Evolutionary conservation across 139 green algal species (phyloP), one percentile per base, ranked within the genome.

Genomic region (Chlamydomonas sp.): DNA sequence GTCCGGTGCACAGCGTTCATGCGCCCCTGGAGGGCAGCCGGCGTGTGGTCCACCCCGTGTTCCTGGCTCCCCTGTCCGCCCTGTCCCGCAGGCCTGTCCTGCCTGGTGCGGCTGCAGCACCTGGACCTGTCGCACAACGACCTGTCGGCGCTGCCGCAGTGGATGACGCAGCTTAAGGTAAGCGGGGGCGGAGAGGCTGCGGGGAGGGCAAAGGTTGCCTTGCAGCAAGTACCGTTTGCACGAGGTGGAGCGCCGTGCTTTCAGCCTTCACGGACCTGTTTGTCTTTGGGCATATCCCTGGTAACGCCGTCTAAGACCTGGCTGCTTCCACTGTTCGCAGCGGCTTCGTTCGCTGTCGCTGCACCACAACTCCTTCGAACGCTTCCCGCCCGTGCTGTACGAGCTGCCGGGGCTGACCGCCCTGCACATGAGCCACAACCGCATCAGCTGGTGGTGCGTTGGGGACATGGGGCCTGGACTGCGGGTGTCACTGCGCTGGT

Each of bases 361-460:
- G 57, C 80, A 86, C 67, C 80, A 86, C 60, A 86, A 86, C 60
- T 78, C 58, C 20, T 59, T 86, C 7, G 80, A 86, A 69, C 68
- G 69, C 68, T 86, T 86, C 68, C 80, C 80, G 10, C 18, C 49
- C 18, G 20, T 86, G 17, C 80, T 86, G 80, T 86, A 86, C 80
- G 80, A 86, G 68, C 15, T 86, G 18, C 60, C 68, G 17, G 18
- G 80, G 1, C 80, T 86, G 80, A 71, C 69, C 68, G 68, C 68
- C 69, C 58, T 86, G 17, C 59, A 68, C 18, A 69, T 86, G 10
- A 69, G 80, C 0, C 57, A 79, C 80, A 86, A 86, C 80, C 80
- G 80, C 59, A 78, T 86, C 68, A 79, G 18, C 68, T 86, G 80
- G 80, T 86, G 80, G 80, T 86, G 80, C 7, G 79, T 49, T 12